phyloP scores from a whole-genome alignment of 2,329 filamentous ascomycete genomes.

The Knufia petricola region DNA sequence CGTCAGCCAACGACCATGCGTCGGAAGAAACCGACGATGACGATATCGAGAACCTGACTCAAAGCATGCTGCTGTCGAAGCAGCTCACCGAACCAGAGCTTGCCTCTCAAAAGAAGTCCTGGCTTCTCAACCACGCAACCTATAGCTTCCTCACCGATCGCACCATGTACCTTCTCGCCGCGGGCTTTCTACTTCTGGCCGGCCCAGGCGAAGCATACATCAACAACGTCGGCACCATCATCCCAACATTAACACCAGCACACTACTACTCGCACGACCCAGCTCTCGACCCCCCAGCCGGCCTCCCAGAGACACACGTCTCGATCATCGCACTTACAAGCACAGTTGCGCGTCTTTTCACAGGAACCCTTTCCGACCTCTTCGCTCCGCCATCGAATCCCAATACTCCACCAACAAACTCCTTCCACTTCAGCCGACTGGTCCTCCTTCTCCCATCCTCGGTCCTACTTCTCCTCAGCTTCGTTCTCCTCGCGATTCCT shows the following conservation, averaged over 20 bases:
- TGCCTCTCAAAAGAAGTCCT: slow-evolving; percentile 67
- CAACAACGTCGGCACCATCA: slow-evolving; percentile 91
- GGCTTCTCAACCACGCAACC: slow-evolving; percentile 86
- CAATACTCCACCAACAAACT: slow-evolving; percentile 26
- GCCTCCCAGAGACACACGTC: slow-evolving; percentile 68
- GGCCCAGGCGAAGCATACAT: slow-evolving; percentile 97
- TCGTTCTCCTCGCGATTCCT: slow-evolving; percentile 69
- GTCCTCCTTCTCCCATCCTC: slow-evolving; percentile 69
- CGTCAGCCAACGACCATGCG: slow-evolving; percentile 23
- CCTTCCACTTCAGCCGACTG: slow-evolving; percentile 58
- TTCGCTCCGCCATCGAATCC: slow-evolving; percentile 52
- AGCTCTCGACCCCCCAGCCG: slow-evolving; percentile 45
- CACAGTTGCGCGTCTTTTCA: slow-evolving; percentile 80
- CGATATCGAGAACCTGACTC: slow-evolving; percentile 30
- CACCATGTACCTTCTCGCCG: slow-evolving; percentile 92
- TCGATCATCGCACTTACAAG: slow-evolving; percentile 85
- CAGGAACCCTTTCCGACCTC: slow-evolving; percentile 78
- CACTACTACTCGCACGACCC: slow-evolving; percentile 42
- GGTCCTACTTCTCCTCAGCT: slow-evolving; percentile 62
- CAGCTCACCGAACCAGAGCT: slow-evolving; percentile 45
- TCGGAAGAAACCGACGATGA: slow-evolving; percentile 31
- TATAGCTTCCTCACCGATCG: slow-evolving; percentile 71
- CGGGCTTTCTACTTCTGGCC: slow-evolving; percentile 84
- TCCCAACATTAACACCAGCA: slow-evolving; percentile 68
- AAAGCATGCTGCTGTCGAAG: slow-evolving; percentile 30